Evolutionary conservation across 345 rosid species (phyloP).

Genomic region (Luvunga scandens): DNA sequence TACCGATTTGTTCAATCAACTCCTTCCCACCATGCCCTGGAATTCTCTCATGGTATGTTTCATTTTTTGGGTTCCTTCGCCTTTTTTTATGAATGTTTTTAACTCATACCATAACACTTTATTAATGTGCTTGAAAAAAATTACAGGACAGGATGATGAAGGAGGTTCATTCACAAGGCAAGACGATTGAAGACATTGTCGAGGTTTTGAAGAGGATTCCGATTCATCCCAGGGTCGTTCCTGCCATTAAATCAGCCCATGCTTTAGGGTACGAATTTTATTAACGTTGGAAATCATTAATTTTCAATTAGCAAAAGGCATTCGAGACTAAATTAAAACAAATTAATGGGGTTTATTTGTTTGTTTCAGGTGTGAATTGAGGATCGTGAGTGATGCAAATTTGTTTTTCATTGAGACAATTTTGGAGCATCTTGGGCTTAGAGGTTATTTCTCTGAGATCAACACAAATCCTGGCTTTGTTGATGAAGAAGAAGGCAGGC

Average conservation of each 20-base stretch:
- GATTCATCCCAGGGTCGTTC: constrained; percentile 58
- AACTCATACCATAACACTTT: neutral
- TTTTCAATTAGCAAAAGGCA: neutral
- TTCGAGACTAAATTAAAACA: neutral
- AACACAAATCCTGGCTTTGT: constrained; percentile 69
- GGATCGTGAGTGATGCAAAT: constrained; percentile 81
- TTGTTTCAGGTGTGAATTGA: constrained; percentile 68
- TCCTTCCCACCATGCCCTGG: constrained; percentile 92
- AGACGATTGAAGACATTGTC: constrained; percentile 54
- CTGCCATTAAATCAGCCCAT: constrained; percentile 74
- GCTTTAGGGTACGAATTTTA: constrained; percentile 54
- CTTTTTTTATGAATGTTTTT: neutral
- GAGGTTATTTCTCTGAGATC: constrained; percentile 70
- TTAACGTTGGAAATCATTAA: neutral
- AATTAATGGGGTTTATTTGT: neutral
- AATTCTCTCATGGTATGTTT: constrained; percentile 71
- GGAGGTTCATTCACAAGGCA: constrained; percentile 62
- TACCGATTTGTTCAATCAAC: constrained; percentile 70
- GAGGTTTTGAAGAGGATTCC: constrained; percentile 53
- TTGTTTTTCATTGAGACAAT: constrained; percentile 74
- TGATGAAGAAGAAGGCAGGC: constrained; percentile 45
- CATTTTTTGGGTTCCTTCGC: neutral
- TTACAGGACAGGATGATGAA: constrained; percentile 79
- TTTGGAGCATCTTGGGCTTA: constrained; percentile 60
- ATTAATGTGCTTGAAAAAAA: neutral